These are phyloP conservation scores for Xylaria curta DNA, from an alignment of 495 filamentous ascomycete genomes.

Conservation along the genomic window DNA sequence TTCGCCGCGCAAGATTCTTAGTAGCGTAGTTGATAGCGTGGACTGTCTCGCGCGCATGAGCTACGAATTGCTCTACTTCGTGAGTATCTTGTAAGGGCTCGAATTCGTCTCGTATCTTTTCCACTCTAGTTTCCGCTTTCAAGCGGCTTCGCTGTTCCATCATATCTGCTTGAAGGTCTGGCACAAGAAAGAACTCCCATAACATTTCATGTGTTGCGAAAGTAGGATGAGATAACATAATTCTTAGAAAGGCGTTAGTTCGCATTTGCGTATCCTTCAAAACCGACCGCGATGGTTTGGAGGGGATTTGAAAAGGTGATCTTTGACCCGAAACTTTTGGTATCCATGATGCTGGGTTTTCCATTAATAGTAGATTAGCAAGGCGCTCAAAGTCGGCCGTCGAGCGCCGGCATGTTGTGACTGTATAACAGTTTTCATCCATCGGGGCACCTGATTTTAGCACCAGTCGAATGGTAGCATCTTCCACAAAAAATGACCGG, in stretches of 20 bases:
- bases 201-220: slow-evolving; percentile 97
- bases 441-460: slow-evolving; percentile 88
- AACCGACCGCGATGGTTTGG: slow-evolving; percentile 84
- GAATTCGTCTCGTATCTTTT: slow-evolving; percentile 87
- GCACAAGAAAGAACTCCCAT: slow-evolving; percentile 99
- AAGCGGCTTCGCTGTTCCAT: slow-evolving; percentile 86
- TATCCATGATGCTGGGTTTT: slow-evolving; percentile 95
- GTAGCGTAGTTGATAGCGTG: slow-evolving; percentile 82
- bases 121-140: slow-evolving; percentile 81
- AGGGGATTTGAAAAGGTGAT: slow-evolving; percentile 90
- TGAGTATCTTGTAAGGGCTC: slow-evolving; percentile 81
- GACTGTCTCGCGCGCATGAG: slow-evolving; percentile 86
- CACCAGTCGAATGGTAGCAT: slow-evolving; percentile 90
- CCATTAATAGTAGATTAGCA: slow-evolving; percentile 81
- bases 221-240: slow-evolving; percentile 86
- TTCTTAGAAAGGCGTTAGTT: slow-evolving; percentile 84
- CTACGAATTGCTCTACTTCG: slow-evolving; percentile 93
- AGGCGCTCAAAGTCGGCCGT: slow-evolving; percentile 91
- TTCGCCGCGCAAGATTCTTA: slow-evolving; percentile 75
- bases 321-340: slow-evolving; percentile 79
- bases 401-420: slow-evolving; percentile 93
- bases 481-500: slow-evolving; percentile 97
- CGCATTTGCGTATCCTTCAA: slow-evolving; percentile 87
- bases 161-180: slow-evolving; percentile 87
- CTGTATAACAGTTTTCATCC: slow-evolving; percentile 72